phyloP scores from a whole-genome alignment of 1,284 basidiomycete genomes.

The Cryptococcus sp. region DNA sequence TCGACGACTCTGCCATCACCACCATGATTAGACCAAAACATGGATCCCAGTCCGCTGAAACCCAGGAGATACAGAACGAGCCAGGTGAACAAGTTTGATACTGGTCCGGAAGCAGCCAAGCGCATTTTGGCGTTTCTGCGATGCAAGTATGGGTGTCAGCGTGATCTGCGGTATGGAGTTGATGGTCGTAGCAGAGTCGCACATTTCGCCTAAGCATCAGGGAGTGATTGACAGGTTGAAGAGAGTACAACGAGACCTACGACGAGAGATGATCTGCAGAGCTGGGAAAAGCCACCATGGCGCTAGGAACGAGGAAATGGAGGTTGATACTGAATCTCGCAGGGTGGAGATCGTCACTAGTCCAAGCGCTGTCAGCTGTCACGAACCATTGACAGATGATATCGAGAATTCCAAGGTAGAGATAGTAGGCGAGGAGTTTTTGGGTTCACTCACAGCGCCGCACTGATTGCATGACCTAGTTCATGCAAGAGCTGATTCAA shows the following conservation, averaged over 20 bases:
- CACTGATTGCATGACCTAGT: constrained; percentile 46
- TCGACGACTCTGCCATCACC: constrained; percentile 31
- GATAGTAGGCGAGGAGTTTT: neutral
- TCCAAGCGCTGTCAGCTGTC: neutral
- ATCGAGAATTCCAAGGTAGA: neutral
- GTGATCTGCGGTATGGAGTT: too few species aligned
- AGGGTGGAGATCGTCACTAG: constrained; percentile 42
- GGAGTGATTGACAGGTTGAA: neutral
- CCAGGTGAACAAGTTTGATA: constrained; percentile 46
- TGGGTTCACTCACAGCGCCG: constrained; percentile 32
- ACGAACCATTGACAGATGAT: neutral
- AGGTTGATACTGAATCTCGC: constrained; percentile 35
- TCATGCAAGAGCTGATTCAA: constrained; percentile 50
- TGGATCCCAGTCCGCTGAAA: constrained; percentile 18
- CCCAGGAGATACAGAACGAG: constrained; percentile 21
- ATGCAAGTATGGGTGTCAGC: neutral
- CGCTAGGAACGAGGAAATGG: constrained; percentile 40
- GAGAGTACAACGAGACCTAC: constrained; percentile 11
- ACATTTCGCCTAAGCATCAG: too few species aligned
- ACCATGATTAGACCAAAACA: constrained; percentile 36
- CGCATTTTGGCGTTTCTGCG: constrained; percentile 38
- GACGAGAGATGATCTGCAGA: constrained; percentile 32
- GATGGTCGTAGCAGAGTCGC: neutral
- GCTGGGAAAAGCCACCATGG: constrained; percentile 41
- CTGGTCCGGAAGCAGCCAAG: constrained; percentile 45